Percentiles rank a stretch among this genome's conserved stretches.
Evolutionary conservation across 768 basidiomycete species (phyloP).

Genomic region (Saitozyma sp.): DNA sequence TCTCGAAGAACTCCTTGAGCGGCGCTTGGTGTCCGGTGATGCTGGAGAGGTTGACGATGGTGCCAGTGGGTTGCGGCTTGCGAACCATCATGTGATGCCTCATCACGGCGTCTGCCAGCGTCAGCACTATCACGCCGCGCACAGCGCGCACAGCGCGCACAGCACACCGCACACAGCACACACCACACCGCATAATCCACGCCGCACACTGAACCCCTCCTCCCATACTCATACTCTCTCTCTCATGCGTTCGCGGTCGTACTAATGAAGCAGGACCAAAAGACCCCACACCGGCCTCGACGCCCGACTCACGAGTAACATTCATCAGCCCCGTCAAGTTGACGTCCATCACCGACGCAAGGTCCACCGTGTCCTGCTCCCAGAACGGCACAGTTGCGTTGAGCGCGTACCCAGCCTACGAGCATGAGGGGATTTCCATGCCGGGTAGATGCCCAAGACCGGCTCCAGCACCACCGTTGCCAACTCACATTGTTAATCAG

Average conservation of each 20-base stretch:
- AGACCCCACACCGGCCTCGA: too few species aligned
- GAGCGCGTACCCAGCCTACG: slow-evolving; percentile 1
- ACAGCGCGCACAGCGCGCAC: too few species aligned
- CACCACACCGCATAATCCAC: too few species aligned
- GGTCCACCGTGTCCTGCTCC: slow-evolving; percentile 1
- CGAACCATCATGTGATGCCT: slow-evolving; percentile 4
- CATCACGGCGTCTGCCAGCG: not conserved
- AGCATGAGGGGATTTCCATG: too few species aligned
- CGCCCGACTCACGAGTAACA: slow-evolving; percentile 1
- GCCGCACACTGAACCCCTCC: too few species aligned
- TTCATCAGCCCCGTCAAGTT: slow-evolving; percentile 3
- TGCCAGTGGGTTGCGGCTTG: slow-evolving; percentile 1
- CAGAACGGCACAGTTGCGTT: slow-evolving; percentile 2
- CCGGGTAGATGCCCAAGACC: too few species aligned
- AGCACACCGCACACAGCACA: too few species aligned
- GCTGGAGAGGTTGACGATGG: slow-evolving; percentile 4
- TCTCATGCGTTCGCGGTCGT: too few species aligned
- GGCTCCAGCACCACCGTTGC: too few species aligned
- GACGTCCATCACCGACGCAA: not conserved
- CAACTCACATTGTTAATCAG: slow-evolving; percentile 4
- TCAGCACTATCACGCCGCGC: too few species aligned
- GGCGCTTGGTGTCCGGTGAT: slow-evolving; percentile 3
- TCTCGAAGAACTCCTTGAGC: not conserved
- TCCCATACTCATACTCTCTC: too few species aligned
- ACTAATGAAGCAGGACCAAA: too few species aligned